Base-by-base conservation (phyloP, 2,329 filamentous ascomycete genomes). In the Colletotrichum musicola region DNA sequence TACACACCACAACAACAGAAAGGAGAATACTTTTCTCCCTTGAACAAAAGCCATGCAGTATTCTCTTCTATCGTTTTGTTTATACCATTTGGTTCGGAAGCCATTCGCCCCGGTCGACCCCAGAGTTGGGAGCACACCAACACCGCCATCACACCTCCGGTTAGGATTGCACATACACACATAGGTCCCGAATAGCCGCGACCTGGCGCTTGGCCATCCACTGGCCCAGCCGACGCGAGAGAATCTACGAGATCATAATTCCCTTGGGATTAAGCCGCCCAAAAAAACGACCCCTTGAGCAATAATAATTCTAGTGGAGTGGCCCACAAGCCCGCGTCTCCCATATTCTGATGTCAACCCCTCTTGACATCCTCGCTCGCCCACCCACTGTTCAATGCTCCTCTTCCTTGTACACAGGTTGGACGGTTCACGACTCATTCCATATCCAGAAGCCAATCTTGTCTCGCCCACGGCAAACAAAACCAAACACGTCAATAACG, bases 321-420 rank as follows among this genome's bases (percentile, higher is more conserved):
- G 16, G 25, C 40, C 65, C 65, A 68, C 54, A 56, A 49, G 42
- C 49, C 55, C 40, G 54, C 42, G 61, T 50, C 63, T 60, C n/a
- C 38, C 53, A 62, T 49, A 59, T 56, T 51, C 25, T 60, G 61
- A 42, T 64, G 61, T 65, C 54, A 25, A 65, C 59, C 50, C 35
- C 49, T 62, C 47, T 60, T 25, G 16, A 46, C 62, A 54, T 59
- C 18, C 30, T 25, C 40, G n/a, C n/a, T 46, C 55, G 60, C 22
- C 38, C 22, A 46, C 47, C 40, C 20, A 30, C 51, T 27, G 22
- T 35, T 54, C 53, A 50, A 54, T 44, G 38, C 27, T 27, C 6
- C 25, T 14, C 60, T 47, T 64, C 47, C 61, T 40, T 68, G 54
- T 42, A 27, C 30, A 10, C 27, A 14, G 54, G 44, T 38, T 40